Percentiles rank a stretch among this genome's conserved stretches.
phyloP scores from a whole-genome alignment of 805 yeast species.

The Candida andamanensis region DNA sequence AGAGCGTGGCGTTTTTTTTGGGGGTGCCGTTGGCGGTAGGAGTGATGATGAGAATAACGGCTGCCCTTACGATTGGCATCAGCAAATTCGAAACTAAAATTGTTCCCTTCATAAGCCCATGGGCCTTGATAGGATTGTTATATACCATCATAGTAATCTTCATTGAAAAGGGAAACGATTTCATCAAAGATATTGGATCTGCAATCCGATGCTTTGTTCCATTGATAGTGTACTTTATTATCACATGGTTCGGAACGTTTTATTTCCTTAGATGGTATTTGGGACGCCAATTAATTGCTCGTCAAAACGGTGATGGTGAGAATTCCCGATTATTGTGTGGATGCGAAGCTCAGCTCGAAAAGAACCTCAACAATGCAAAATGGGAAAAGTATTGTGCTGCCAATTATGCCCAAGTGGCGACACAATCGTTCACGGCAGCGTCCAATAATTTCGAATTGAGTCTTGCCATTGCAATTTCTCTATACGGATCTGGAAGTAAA shows the following conservation, averaged over 20 bases:
- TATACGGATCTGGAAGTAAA: constrained; percentile 48
- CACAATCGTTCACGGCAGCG: constrained; percentile 55
- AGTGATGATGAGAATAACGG: constrained; percentile 32
- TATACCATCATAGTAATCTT: constrained; percentile 50
- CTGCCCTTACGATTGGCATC: constrained; percentile 22
- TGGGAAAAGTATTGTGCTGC: constrained; percentile 32
- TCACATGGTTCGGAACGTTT: constrained; percentile 45
- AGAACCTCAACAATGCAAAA: constrained; percentile 5
- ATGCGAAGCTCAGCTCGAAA: constrained; percentile 34
- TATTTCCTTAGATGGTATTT: constrained; percentile 22
- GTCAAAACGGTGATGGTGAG: constrained; percentile 6
- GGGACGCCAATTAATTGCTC: constrained; percentile 1
- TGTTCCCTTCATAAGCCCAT: constrained; percentile 42
- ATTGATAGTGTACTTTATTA: constrained; percentile 40
- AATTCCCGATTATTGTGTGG: constrained; percentile 25
- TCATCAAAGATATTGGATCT: constrained; percentile 43
- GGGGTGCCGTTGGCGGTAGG: constrained; percentile 51
- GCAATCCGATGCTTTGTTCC: constrained; percentile 51
- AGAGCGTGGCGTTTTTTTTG: constrained; percentile 47
- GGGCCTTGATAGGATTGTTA: constrained; percentile 47
- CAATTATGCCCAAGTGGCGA: constrained; percentile 35
- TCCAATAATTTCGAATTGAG: constrained; percentile 56
- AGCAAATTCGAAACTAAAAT: constrained; percentile 27
- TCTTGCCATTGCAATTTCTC: constrained; percentile 47
- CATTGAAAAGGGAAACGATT: constrained; percentile 44